Evolutionary conservation across 2,329 filamentous ascomycete species (phyloP).

Genomic region (Periconia sp.): DNA sequence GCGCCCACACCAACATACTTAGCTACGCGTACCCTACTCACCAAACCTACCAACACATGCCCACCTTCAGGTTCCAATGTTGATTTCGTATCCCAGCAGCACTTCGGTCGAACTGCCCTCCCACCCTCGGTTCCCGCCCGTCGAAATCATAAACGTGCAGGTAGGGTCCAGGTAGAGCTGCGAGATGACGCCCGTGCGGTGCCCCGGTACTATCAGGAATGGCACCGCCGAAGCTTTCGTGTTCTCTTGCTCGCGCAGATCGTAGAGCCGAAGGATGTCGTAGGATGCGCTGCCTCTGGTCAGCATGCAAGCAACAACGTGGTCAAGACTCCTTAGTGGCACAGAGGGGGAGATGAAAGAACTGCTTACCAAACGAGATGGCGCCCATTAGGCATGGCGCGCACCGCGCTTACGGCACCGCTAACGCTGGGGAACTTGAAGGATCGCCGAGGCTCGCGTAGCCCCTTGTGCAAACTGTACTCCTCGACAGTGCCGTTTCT

Average conservation of each 20-base stretch:
- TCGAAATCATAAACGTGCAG: constrained; percentile 87
- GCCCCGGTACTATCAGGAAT: constrained; percentile 94
- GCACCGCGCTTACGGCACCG: constrained; percentile 83
- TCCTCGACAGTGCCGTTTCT: constrained; percentile 94
- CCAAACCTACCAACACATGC: neutral
- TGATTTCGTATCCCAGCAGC: constrained; percentile 91
- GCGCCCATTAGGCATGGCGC: constrained; percentile 87
- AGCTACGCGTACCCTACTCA: neutral
- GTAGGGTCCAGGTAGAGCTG: constrained; percentile 85
- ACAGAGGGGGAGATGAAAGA: neutral
- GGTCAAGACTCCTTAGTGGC: neutral
- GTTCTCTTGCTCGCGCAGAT: constrained; percentile 68
- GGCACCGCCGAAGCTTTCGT: constrained; percentile 79
- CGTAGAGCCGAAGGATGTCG: constrained; percentile 91
- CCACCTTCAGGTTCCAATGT: constrained; percentile 42
- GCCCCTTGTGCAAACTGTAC: constrained; percentile 79
- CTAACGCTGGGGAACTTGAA: constrained; percentile 89
- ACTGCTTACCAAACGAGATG: constrained; percentile 77
- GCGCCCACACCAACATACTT: neutral
- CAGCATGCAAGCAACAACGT: constrained; percentile 7
- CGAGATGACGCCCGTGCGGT: constrained; percentile 83
- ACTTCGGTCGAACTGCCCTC: constrained; percentile 89
- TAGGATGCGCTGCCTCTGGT: constrained; percentile 69
- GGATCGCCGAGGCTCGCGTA: constrained; percentile 72
- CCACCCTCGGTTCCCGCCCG: constrained; percentile 92